phyloP scores from a whole-genome alignment of 2,329 filamentous ascomycete species.

The Aspergillus sp. region DNA sequence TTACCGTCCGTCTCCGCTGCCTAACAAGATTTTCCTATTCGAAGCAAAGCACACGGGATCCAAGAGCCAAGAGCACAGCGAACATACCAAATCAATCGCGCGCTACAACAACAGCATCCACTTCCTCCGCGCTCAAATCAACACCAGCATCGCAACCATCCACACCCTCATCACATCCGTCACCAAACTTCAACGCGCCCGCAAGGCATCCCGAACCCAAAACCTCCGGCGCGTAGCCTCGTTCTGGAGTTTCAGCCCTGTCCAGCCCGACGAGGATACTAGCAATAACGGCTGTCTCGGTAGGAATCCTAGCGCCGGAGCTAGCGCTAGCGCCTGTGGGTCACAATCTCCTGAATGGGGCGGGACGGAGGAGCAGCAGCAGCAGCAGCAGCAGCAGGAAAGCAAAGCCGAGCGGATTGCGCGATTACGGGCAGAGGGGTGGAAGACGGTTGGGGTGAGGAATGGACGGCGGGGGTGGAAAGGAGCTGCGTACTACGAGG shows the following conservation, averaged over 20 bases:
- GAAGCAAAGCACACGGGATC: not conserved
- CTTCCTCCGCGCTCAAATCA: constrained; percentile 21
- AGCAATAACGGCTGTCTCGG: not conserved
- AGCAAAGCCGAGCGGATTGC: constrained; percentile 28
- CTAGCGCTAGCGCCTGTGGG: no score
- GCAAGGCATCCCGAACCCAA: constrained; percentile 15
- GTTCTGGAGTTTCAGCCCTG: constrained; percentile 35
- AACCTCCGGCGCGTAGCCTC: constrained; percentile 25
- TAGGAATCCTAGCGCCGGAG: not conserved
- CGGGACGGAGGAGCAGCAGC: constrained; percentile 1
- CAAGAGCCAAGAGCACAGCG: not conserved
- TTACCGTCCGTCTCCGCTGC: constrained; percentile 14
- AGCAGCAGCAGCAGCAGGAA: constrained; percentile 19
- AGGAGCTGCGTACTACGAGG: constrained; percentile 30
- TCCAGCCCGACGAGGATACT: constrained; percentile 9
- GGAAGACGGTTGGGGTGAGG: constrained; percentile 32
- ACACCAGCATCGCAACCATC: constrained; percentile 20
- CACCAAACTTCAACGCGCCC: constrained; percentile 18
- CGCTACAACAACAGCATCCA: constrained; percentile 20
- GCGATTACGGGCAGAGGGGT: constrained; percentile 29
- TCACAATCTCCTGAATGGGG: not conserved
- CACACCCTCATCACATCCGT: constrained; percentile 19
- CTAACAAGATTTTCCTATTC: constrained; percentile 15
- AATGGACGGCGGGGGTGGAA: constrained; percentile 29
- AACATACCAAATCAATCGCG: constrained; percentile 7